Percentiles rank a stretch among this genome's conserved stretches.
phyloP scores from a whole-genome alignment of 1,284 basidiomycete genomes.

The Apiotrichum montevideense region DNA sequence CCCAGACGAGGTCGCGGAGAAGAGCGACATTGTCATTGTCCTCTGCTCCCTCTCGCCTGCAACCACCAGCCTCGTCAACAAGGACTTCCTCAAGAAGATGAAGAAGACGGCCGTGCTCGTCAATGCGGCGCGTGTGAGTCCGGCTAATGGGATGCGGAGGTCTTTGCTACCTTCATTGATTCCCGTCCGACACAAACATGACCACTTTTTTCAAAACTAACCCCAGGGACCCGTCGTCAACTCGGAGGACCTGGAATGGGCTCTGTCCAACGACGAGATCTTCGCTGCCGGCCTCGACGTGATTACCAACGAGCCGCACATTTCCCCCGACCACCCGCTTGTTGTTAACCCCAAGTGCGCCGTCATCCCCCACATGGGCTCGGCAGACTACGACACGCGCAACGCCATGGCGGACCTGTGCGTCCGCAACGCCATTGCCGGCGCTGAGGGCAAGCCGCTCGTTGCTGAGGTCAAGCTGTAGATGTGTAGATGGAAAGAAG shows the following conservation, averaged over 20 bases:
- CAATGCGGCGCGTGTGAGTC: slow-evolving; percentile 66
- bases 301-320: slow-evolving; percentile 81
- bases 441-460: slow-evolving; percentile 27
- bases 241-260: slow-evolving; percentile 74
- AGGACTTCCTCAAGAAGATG: slow-evolving; percentile 70
- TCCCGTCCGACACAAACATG: background rate
- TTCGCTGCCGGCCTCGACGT: slow-evolving; percentile 93
- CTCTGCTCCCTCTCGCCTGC: slow-evolving; percentile 69
- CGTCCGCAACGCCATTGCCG: slow-evolving; percentile 36
- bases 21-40: slow-evolving; percentile 75
- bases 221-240: slow-evolving; percentile 65
- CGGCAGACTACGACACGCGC: slow-evolving; percentile 75
- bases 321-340: slow-evolving; percentile 67
- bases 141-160: no score
- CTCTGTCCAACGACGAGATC: slow-evolving; percentile 67
- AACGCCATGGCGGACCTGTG: slow-evolving; percentile 70
- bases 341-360: slow-evolving; percentile 54
- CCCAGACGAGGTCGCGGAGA: slow-evolving; percentile 59
- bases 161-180: background rate
- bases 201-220: no score
- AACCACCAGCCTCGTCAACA: slow-evolving; percentile 69
- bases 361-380: slow-evolving; percentile 78
- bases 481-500: background rate
- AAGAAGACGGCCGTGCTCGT: slow-evolving; percentile 73
- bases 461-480: slow-evolving; percentile 37